phyloP scores from a whole-genome alignment of 441 rosid species.

The Monsonia emarginata region DNA sequence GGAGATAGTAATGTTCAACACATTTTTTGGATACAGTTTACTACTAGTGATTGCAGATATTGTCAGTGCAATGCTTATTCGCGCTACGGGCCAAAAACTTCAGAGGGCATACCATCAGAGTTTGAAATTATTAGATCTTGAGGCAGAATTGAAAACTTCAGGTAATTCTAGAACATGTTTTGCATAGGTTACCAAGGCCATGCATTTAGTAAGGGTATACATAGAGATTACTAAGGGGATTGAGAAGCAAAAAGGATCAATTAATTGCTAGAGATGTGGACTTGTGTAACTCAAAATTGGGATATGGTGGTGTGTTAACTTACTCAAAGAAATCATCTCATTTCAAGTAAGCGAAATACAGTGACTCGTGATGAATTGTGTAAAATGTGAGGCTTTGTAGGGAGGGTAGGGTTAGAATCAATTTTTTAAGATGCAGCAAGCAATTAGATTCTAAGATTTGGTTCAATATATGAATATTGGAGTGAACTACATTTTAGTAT shows the following conservation, averaged over 20 bases:
- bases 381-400: neutral
- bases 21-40: slow-evolving; percentile 65
- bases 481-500: neutral
- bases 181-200: neutral
- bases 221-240: neutral
- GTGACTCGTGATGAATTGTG: neutral
- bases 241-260: neutral
- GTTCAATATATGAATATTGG: neutral
- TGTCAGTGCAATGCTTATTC: slow-evolving; percentile 65
- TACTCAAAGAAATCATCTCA: neutral
- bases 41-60: slow-evolving; percentile 75
- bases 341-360: neutral
- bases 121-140: slow-evolving; percentile 40
- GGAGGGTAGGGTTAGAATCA: neutral
- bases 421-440: neutral
- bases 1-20: slow-evolving; percentile 25
- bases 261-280: neutral
- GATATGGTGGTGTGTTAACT: neutral
- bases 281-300: neutral
- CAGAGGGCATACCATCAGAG: slow-evolving; percentile 42
- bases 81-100: slow-evolving; percentile 55
- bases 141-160: slow-evolving; percentile 31
- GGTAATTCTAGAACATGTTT: slow-evolving; percentile 26
- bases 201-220: neutral
- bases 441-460: no score